These are phyloP conservation scores for Phycomyces nitens DNA, from an alignment of 192 early-diverging fungal species.

Conservation along the genomic window DNA sequence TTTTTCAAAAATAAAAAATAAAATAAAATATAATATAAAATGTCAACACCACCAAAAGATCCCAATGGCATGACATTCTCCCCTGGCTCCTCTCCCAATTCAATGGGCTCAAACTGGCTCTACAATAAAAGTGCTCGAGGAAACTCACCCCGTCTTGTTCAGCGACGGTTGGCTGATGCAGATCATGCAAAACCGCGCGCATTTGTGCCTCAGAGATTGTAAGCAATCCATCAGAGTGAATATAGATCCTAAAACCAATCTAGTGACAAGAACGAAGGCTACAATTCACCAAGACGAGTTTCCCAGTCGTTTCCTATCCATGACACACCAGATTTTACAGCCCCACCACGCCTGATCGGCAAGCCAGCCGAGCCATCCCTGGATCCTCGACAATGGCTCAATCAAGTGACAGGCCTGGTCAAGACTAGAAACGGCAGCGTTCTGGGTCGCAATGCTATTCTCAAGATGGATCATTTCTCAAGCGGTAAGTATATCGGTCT, in stretches of 20 bases:
- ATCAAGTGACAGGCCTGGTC: slow-evolving; percentile 42
- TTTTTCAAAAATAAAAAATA: neutral
- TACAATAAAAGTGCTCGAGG: neutral
- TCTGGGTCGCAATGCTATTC: slow-evolving; percentile 45
- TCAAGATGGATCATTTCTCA: slow-evolving; percentile 59
- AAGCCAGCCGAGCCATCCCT: neutral
- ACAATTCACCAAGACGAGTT: neutral
- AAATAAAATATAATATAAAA: neutral
- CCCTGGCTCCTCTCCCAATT: neutral
- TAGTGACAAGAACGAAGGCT: slow-evolving; percentile 2
- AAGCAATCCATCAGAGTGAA: neutral
- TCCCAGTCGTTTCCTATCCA: neutral
- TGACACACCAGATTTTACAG: slow-evolving; percentile 4
- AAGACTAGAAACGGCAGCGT: slow-evolving; percentile 49
- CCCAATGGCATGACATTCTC: neutral
- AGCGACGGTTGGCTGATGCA: neutral
- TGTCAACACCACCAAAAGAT: slow-evolving; percentile 2
- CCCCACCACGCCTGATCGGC: neutral
- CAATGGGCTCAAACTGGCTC: neutral
- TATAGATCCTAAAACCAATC: too few relatives aligned
- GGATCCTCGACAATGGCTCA: slow-evolving; percentile 38
- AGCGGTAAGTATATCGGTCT: slow-evolving; percentile 28
- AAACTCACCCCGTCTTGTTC: neutral
- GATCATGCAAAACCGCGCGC: neutral
- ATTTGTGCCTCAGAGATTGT: neutral